phyloP scores from a whole-genome alignment of 371 early-diverging fungal genomes.

The Mucor indicus region DNA sequence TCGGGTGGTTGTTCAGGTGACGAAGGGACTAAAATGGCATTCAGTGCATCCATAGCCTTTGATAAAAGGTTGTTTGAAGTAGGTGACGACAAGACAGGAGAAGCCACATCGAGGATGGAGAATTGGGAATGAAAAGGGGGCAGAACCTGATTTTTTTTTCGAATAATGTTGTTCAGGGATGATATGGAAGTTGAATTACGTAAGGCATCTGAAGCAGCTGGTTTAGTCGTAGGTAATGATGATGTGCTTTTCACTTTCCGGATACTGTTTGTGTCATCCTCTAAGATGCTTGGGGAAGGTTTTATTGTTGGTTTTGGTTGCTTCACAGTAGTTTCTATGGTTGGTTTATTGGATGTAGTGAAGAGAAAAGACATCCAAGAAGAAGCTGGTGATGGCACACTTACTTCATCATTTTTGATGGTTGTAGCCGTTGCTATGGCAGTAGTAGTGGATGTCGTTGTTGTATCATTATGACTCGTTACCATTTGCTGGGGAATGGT shows the following conservation, averaged over 20 bases:
- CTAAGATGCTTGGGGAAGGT: too few species aligned
- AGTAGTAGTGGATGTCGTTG: background rate
- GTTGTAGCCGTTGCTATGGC: background rate
- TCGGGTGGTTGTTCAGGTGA: constrained; percentile 7
- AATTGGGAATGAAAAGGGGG: constrained; percentile 32
- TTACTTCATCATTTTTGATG: too few species aligned
- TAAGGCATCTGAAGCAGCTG: background rate
- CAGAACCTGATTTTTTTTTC: constrained; percentile 25
- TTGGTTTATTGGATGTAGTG: background rate
- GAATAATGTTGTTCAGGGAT: background rate
- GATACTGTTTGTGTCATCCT: background rate
- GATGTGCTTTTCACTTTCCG: constrained; percentile 8
- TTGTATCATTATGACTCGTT: too few species aligned
- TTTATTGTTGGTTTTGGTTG: background rate
- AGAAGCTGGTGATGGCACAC: too few species aligned
- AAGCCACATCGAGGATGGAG: background rate
- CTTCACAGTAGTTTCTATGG: background rate
- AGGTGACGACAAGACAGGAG: constrained; percentile 12
- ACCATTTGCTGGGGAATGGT: too few species aligned
- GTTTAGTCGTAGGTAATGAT: constrained; percentile 1
- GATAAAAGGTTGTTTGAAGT: background rate
- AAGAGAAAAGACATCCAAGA: too few species aligned
- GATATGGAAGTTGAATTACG: constrained; percentile 7
- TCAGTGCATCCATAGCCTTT: constrained; percentile 13
- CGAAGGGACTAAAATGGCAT: constrained; percentile 10